Evolutionary conservation across 768 basidiomycete species (phyloP).

Genomic region (Austroboletus festivus): DNA sequence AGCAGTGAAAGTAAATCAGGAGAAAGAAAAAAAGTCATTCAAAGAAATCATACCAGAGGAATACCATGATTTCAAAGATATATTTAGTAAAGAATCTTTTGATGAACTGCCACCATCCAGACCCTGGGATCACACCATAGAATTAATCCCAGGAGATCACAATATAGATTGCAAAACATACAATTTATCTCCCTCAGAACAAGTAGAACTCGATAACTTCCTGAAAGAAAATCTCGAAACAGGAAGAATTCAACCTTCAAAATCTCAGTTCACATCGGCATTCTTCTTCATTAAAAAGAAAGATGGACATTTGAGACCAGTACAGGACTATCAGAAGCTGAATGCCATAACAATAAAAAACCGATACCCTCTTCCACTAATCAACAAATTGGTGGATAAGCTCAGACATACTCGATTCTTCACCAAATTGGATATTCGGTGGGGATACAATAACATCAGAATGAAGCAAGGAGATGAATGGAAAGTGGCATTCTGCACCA

Average conservation of each 20-base stretch:
- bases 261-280: slow-evolving; percentile 19
- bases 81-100: not conserved
- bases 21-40: no score
- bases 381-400: slow-evolving; percentile 22
- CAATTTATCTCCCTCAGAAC: not conserved
- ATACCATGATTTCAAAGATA: not conserved
- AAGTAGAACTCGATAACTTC: not conserved
- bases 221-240: not conserved
- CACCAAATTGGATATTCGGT: slow-evolving; percentile 29
- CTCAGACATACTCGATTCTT: slow-evolving; percentile 20
- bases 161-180: not conserved
- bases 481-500: slow-evolving; percentile 31
- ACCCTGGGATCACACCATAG: no score
- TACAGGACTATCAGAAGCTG: slow-evolving; percentile 34
- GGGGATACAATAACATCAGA: slow-evolving; percentile 33
- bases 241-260: slow-evolving; percentile 15
- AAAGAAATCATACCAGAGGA: not conserved
- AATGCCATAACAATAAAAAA: slow-evolving; percentile 29
- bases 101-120: not conserved
- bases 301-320: slow-evolving; percentile 28
- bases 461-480: slow-evolving; percentile 28
- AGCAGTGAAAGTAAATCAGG: no score
- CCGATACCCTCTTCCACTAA: slow-evolving; percentile 24
- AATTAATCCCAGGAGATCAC: not conserved
- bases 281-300: slow-evolving; percentile 36